Evolutionary conservation across 352 stramenopile species (phyloP), one percentile per base, ranked within the genome.

Genomic region (Blastocystis sp.): DNA sequence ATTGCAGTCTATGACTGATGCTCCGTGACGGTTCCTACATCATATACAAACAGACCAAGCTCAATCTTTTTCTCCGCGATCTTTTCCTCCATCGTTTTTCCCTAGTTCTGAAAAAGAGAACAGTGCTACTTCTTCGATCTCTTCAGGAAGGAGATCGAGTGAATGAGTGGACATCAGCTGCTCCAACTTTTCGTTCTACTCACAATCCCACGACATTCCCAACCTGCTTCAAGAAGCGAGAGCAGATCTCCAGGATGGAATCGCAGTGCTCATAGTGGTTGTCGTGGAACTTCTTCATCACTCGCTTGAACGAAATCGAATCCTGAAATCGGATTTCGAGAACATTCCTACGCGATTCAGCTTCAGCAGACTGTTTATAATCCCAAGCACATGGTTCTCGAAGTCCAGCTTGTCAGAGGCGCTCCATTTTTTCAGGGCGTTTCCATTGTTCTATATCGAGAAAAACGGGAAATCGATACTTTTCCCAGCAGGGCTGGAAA

Each of bases 251-350:
- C 7, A 80, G 15, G 64, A 80, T 62, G 23, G 15, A 47, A 37
- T 80, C 70, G 37, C 70, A 80, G 4, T 39, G 9, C n/a, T 62
- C 70, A 45, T 80, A 80, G 0, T 80, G 34, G 39, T 80, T 26
- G 11, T 80, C 70, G 41, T 80, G 70, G 70, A 80, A 80, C n/a
- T 80, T 80, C 70, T 80, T 80, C 70, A 80, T 61, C 26, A 80
- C 70, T 64, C 70, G 70, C n/a, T 80, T 80, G 47, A 80, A 61
- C 13, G 43, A 37, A 62, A 80, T 64, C 43, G 70, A 80, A 15
- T 63, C 50, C 70, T 80, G 55, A 11, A 7, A 5, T 63, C 70
- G 63, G 5, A 63, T 1, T n/a, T 5, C 11, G 11, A n/a, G 11
- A 15, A 34, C 6, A 41, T 23, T 20, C 55, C 15, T 0, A 80